A percentile compares a stretch with the other conserved stretches of the same genome.
phyloP scores from a whole-genome alignment of 805 yeast species.

The Crinitomyces ghanaensis region DNA sequence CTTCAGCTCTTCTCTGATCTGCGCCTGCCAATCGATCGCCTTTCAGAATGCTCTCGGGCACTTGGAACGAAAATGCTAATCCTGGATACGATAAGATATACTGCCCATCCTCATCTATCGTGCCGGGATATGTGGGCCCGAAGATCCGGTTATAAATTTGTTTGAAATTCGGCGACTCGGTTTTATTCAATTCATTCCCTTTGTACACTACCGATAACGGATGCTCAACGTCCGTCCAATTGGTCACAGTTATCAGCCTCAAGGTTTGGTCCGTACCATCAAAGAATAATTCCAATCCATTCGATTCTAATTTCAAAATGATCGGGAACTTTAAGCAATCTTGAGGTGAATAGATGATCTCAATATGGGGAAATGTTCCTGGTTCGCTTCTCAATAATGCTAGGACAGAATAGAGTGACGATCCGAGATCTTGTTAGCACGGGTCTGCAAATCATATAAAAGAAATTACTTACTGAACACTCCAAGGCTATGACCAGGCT shows the following conservation, averaged over 20 bases:
- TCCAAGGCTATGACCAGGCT: constrained; percentile 8
- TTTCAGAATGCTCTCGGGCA: constrained; percentile 10
- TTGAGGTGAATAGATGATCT: constrained; percentile 13
- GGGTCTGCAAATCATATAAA: background rate
- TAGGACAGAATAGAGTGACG: constrained; percentile 11
- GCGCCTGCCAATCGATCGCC: too few species aligned
- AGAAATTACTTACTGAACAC: constrained; percentile 3
- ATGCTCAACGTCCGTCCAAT: constrained; percentile 13
- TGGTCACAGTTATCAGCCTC: constrained; percentile 17
- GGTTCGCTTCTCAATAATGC: constrained; percentile 9
- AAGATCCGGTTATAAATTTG: constrained; percentile 42
- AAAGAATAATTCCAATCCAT: constrained; percentile 19
- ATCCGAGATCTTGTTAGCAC: constrained; percentile 13
- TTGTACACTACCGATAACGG: constrained; percentile 14
- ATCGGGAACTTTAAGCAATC: constrained; percentile 10
- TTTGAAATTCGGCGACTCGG: constrained; percentile 25
- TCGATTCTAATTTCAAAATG: constrained; percentile 11
- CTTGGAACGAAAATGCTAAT: constrained; percentile 37
- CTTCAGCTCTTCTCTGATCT: too few species aligned
- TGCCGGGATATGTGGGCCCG: constrained; percentile 56
- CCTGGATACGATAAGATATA: constrained; percentile 49
- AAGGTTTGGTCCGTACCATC: constrained; percentile 16
- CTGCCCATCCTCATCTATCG: constrained; percentile 14
- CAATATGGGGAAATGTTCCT: constrained; percentile 12
- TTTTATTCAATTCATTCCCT: constrained; percentile 13